Conservation (phyloP, 225 moss, liverwort and hornwort genomes). For the Ulota crispa region DNA sequence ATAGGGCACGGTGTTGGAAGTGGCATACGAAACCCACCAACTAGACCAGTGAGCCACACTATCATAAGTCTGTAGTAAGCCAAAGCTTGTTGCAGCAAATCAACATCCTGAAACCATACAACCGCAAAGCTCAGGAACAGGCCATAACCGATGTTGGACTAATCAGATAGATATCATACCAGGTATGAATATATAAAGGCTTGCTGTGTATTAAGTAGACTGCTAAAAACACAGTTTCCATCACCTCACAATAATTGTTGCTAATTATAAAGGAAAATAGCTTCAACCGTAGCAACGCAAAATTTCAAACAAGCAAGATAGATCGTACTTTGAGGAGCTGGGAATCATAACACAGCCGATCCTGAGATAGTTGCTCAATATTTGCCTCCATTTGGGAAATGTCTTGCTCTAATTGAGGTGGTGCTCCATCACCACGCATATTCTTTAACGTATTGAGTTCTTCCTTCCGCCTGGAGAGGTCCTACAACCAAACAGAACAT, state of each 20-base stretch:
- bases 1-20: conserved; percentile 87
- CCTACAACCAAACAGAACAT: conserved; percentile 50
- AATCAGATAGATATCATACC: background rate
- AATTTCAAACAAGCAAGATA: conserved; percentile 4
- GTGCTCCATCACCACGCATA: conserved; percentile 62
- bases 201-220: background rate
- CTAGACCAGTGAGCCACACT: conserved; percentile 79
- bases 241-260: background rate
- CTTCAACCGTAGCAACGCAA: background rate
- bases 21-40: conserved; percentile 93
- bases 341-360: conserved; percentile 82
- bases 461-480: conserved; percentile 79
- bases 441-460: conserved; percentile 56
- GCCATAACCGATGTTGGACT: background rate
- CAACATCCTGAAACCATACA: conserved; percentile 72
- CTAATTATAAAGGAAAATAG: background rate
- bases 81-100: conserved; percentile 77
- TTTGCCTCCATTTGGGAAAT: conserved; percentile 62
- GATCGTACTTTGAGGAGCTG: conserved; percentile 75
- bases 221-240: background rate
- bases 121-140: conserved; percentile 22
- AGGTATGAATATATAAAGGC: background rate
- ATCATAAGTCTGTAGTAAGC: conserved; percentile 91
- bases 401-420: conserved; percentile 75
- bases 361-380: conserved; percentile 83